Evolutionary conservation across 768 basidiomycete genomes (phyloP).

Genomic region (Suillus discolor): DNA sequence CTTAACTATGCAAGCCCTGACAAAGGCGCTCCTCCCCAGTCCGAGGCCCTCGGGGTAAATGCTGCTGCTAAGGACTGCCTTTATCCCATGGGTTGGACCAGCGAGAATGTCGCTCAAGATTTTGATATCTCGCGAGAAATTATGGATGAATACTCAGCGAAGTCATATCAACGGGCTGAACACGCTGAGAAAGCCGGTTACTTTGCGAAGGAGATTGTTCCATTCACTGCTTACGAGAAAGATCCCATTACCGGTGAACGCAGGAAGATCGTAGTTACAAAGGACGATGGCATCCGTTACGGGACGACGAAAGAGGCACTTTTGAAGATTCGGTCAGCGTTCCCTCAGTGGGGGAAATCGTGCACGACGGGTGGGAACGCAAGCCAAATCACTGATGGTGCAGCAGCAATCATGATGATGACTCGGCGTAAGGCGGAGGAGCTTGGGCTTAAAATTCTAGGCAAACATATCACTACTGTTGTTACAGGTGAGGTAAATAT

Average conservation of each 20-base stretch:
- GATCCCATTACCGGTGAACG: slow-evolving; percentile 57
- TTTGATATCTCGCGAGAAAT: slow-evolving; percentile 71
- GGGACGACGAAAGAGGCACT: slow-evolving; percentile 71
- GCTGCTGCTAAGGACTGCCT: slow-evolving; percentile 60
- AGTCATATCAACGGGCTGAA: slow-evolving; percentile 80
- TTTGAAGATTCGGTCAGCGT: slow-evolving; percentile 68
- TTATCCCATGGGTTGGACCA: slow-evolving; percentile 88
- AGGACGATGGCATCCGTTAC: slow-evolving; percentile 79
- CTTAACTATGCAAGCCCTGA: slow-evolving; percentile 52
- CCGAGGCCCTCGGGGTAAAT: slow-evolving; percentile 61
- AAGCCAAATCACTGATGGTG: slow-evolving; percentile 83
- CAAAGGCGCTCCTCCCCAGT: slow-evolving; percentile 58
- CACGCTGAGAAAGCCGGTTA: slow-evolving; percentile 66
- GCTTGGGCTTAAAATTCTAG: slow-evolving; percentile 72
- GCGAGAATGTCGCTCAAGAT: slow-evolving; percentile 81
- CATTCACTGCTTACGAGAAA: slow-evolving; percentile 66
- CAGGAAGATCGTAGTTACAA: slow-evolving; percentile 53
- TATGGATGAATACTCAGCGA: slow-evolving; percentile 75
- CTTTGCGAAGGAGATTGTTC: slow-evolving; percentile 73
- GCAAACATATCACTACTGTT: slow-evolving; percentile 74
- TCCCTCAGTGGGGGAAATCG: slow-evolving; percentile 78
- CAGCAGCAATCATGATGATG: slow-evolving; percentile 83
- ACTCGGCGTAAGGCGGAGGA: slow-evolving; percentile 75
- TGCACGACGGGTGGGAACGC: slow-evolving; percentile 87
- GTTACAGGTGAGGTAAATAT: slow-evolving; percentile 52